Conservation (phyloP, 1,284 basidiomycete genomes). For the Ustilago nuda region DNA sequence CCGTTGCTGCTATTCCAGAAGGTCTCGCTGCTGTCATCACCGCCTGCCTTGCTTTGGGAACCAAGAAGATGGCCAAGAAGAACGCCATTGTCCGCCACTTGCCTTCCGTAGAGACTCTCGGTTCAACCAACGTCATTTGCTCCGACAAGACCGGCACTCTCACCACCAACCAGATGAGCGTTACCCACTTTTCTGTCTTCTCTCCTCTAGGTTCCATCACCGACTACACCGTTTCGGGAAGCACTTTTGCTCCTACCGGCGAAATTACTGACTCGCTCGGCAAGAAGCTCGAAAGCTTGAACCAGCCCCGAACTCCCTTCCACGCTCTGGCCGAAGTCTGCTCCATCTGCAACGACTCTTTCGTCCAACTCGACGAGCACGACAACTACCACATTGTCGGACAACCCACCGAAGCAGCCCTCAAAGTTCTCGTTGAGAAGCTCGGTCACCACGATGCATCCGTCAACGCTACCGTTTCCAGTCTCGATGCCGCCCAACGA, state of each 20-base stretch:
- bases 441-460: conserved; percentile 71
- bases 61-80: conserved; percentile 69
- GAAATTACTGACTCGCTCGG: conserved; percentile 48
- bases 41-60: conserved; percentile 67
- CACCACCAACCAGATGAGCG: conserved; percentile 69
- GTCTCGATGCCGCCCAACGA: conserved; percentile 76
- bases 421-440: conserved; percentile 82
- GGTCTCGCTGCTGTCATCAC: conserved; percentile 69
- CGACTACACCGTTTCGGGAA: conserved; percentile 64
- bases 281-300: conserved; percentile 45
- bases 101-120: conserved; percentile 67
- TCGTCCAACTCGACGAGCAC: conserved; percentile 74
- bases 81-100: conserved; percentile 68
- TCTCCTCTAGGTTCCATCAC: conserved; percentile 13
- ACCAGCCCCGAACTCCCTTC: conserved; percentile 57
- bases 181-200: conserved; percentile 58
- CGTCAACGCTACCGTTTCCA: conserved; percentile 74
- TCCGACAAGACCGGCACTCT: conserved; percentile 69
- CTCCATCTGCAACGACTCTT: conserved; percentile 67
- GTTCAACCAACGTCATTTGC: conserved; percentile 68
- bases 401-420: conserved; percentile 82
- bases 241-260: conserved; percentile 62
- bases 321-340: conserved; percentile 64
- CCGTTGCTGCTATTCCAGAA: conserved; percentile 68
- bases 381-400: conserved; percentile 84